Evolutionary conservation across 768 basidiomycete genomes (phyloP).

Genomic region (Pleurotus citrinopileatus): DNA sequence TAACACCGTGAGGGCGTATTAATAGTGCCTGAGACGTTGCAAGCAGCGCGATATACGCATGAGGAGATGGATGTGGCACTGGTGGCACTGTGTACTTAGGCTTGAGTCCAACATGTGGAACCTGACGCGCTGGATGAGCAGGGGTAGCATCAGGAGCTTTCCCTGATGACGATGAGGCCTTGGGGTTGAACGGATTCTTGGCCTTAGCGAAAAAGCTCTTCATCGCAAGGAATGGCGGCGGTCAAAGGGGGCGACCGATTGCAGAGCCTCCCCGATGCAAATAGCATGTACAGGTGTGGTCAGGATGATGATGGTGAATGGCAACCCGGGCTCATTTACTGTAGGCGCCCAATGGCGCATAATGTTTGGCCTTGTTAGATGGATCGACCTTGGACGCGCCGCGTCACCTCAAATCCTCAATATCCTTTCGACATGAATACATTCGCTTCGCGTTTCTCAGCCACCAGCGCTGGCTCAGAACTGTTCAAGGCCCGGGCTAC

Average conservation of each 20-base stretch:
- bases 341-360: conserved; percentile 4
- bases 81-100: conserved; percentile 66
- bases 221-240: conserved; percentile 24
- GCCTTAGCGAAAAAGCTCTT: conserved; percentile 37
- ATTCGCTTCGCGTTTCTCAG: conserved; percentile 63
- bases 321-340: background rate
- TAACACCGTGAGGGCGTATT: conserved; percentile 51
- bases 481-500: conserved; percentile 45
- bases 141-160: conserved; percentile 12
- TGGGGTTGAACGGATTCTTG: conserved; percentile 32
- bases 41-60: conserved; percentile 65
- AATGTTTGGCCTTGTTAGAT: conserved; percentile 3
- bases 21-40: conserved; percentile 62
- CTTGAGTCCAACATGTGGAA: conserved; percentile 39
- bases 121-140: conserved; percentile 11
- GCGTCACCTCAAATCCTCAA: conserved; percentile 36
- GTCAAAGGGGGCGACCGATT: background rate
- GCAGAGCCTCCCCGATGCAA: no score
- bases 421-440: conserved; percentile 59
- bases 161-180: conserved; percentile 14
- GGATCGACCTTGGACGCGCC: conserved; percentile 19
- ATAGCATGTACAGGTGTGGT: no score
- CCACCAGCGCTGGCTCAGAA: conserved; percentile 48
- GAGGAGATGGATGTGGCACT: conserved; percentile 71
- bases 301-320: no score